These are phyloP conservation scores for Saturnispora diversa DNA, from an alignment of 805 yeast genomes.

Conservation along the genomic window DNA sequence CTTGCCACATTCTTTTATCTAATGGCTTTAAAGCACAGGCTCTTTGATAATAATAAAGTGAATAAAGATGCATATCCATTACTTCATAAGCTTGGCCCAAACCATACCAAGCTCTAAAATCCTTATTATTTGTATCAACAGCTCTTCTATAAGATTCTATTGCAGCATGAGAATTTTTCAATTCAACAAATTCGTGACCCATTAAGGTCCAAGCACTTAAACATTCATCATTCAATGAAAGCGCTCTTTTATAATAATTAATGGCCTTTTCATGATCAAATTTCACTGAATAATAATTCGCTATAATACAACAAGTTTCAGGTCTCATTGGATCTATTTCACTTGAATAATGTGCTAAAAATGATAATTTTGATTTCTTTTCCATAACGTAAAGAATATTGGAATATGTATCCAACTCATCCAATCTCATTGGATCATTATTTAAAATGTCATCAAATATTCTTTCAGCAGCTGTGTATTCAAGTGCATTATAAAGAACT, in stretches of 20 bases:
- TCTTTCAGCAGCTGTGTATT: constrained; percentile 70
- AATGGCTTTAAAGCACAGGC: constrained; percentile 83
- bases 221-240: constrained; percentile 70
- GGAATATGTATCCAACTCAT: constrained; percentile 90
- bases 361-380: constrained; percentile 74
- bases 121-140: constrained; percentile 79
- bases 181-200: constrained; percentile 98
- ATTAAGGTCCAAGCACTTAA: constrained; percentile 93
- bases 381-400: constrained; percentile 93
- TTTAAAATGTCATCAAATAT: constrained; percentile 67
- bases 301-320: constrained; percentile 90
- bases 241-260: constrained; percentile 83
- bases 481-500: constrained; percentile 74
- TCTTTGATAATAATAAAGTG: constrained; percentile 83
- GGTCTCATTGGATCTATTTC: constrained; percentile 81
- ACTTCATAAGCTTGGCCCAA: constrained; percentile 97
- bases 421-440: constrained; percentile 77
- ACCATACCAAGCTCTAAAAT: constrained; percentile 97
- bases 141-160: constrained; percentile 92
- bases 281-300: constrained; percentile 84
- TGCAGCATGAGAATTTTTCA: constrained; percentile 95
- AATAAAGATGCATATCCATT: constrained; percentile 87
- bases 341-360: constrained; percentile 76
- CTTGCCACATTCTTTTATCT: constrained; percentile 95
- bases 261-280: constrained; percentile 95